Conservation (phyloP, 495 filamentous ascomycete species). For the Daldinia childiae region DNA sequence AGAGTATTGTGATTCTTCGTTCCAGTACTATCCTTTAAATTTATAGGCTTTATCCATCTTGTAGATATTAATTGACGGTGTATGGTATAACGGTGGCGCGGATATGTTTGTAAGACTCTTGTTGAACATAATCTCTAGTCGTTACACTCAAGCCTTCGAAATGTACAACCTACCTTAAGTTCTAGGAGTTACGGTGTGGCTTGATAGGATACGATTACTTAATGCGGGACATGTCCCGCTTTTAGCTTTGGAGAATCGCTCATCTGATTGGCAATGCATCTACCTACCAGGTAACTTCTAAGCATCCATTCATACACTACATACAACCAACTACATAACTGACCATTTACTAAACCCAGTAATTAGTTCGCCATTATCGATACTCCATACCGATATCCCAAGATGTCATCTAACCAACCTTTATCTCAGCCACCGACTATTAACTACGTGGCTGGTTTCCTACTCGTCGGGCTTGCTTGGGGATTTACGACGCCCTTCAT, state of each 20-base stretch:
- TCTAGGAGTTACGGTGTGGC: constrained; percentile 1
- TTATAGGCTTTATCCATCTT: background rate
- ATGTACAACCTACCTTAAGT: too few relatives aligned
- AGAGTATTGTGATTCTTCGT: background rate
- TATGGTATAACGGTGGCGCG: background rate
- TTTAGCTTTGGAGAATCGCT: background rate
- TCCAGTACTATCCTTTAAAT: background rate
- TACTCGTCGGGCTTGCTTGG: constrained; percentile 93
- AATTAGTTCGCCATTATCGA: background rate
- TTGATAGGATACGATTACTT: background rate
- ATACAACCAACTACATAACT: background rate
- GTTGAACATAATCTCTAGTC: background rate
- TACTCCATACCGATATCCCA: background rate
- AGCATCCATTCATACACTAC: background rate
- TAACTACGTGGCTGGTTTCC: constrained; percentile 86
- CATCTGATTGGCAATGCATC: background rate
- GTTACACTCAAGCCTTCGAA: background rate
- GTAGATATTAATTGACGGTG: background rate
- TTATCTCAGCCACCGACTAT: constrained; percentile 66
- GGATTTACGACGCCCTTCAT: constrained; percentile 78
- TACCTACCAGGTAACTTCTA: background rate
- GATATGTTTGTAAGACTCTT: background rate
- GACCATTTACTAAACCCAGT: background rate
- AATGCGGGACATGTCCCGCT: background rate
- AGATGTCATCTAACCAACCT: constrained; percentile 39